phyloP scores from a whole-genome alignment of 495 filamentous ascomycete genomes.

The Aspergillus sclerotiicarbonarius region DNA sequence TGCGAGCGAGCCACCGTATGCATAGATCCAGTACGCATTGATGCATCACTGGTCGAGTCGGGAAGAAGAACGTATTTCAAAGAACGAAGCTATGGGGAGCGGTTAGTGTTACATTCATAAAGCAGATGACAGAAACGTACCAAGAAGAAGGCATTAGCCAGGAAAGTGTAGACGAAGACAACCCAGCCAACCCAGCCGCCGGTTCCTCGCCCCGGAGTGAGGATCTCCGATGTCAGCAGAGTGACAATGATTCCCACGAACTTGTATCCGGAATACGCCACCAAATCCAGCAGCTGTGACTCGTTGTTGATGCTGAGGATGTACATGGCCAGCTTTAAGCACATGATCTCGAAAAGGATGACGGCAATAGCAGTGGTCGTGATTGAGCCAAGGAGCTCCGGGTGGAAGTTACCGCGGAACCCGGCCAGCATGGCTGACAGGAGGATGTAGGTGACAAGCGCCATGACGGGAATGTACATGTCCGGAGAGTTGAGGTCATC shows the following conservation, averaged over 20 bases:
- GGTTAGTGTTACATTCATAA: conserved; percentile 21
- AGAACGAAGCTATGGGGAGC: conserved; percentile 72
- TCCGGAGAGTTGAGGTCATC: conserved; percentile 98
- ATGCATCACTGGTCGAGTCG: conserved; percentile 65
- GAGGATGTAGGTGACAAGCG: conserved; percentile 95
- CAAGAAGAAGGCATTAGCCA: conserved; percentile 93
- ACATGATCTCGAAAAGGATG: conserved; percentile 80
- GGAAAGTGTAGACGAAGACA: conserved; percentile 85
- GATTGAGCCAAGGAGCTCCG: conserved; percentile 85
- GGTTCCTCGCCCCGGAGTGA: conserved; percentile 74
- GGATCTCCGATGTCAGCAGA: conserved; percentile 69
- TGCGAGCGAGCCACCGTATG: conserved; percentile 81
- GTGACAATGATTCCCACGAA: conserved; percentile 95
- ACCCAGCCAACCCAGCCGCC: conserved; percentile 85
- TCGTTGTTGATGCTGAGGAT: conserved; percentile 88
- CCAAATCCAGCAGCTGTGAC: conserved; percentile 81
- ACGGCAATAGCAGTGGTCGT: conserved; percentile 80
- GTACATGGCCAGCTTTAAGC: conserved; percentile 88
- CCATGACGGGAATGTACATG: conserved; percentile 93
- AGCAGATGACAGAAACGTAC: conserved; percentile 47
- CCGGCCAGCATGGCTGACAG: conserved; percentile 86
- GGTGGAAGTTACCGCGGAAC: conserved; percentile 88
- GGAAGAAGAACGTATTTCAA: conserved; percentile 94
- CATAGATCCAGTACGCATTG: conserved; percentile 60
- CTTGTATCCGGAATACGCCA: conserved; percentile 98